A percentile compares a stretch with the other conserved stretches of the same genome.
phyloP scores from a whole-genome alignment of 768 basidiomycete species.

The Termitomyces sp. region DNA sequence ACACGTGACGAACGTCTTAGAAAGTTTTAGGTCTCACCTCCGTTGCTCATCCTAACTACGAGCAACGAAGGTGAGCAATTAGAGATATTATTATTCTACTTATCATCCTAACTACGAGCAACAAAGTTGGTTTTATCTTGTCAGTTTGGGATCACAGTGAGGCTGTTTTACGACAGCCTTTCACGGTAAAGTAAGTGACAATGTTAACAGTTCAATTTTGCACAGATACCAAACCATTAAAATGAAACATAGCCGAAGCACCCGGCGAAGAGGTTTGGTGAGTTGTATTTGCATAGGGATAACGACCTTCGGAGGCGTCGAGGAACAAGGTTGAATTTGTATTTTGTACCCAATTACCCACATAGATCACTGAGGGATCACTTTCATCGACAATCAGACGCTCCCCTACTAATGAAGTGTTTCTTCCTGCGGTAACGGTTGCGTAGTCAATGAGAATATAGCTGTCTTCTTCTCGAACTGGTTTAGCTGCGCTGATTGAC shows the following conservation, averaged over 20 bases:
- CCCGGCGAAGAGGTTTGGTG: not conserved
- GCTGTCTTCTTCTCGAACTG: not conserved
- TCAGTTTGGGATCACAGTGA: too few relatives aligned
- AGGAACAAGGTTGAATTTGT: too few relatives aligned
- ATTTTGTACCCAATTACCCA: not conserved
- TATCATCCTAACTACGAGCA: too few relatives aligned
- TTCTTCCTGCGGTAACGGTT: not conserved
- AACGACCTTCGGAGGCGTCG: rapidly evolving
- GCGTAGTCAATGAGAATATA: not conserved
- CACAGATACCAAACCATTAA: not conserved
- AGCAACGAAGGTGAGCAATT: too few relatives aligned
- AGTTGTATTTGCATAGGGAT: not conserved
- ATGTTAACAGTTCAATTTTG: not conserved
- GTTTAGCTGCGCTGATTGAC: not conserved
- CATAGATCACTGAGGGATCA: not conserved
- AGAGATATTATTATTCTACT: too few relatives aligned
- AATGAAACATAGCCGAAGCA: not conserved
- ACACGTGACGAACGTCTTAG: too few relatives aligned
- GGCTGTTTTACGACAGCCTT: too few relatives aligned
- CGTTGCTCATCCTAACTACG: too few relatives aligned
- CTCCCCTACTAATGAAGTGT: not conserved
- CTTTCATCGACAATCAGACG: not conserved
- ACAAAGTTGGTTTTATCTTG: too few relatives aligned
- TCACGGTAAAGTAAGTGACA: not conserved
- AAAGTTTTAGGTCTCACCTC: too few relatives aligned